Percentiles rank a stretch among this genome's conserved stretches.
phyloP scores from a whole-genome alignment of 2,329 filamentous ascomycete genomes.

The Sordariomycetes sp. region DNA sequence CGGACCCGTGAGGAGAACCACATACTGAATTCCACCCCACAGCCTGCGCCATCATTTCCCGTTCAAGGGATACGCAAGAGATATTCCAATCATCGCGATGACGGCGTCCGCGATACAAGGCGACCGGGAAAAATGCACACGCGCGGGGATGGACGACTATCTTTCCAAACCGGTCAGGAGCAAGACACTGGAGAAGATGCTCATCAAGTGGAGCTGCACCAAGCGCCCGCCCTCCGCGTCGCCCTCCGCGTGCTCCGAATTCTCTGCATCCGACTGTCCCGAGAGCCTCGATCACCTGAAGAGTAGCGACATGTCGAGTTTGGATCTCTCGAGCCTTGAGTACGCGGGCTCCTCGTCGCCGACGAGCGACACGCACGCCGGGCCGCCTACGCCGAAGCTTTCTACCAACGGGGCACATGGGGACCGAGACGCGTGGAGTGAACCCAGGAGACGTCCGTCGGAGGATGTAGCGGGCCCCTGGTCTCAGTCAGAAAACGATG shows the following conservation, averaged over 20 bases:
- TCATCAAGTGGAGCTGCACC: slow-evolving; percentile 50
- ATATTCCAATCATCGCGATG: slow-evolving; percentile 62
- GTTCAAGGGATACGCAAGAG: slow-evolving; percentile 43
- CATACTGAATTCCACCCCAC: not conserved
- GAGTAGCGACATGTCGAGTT: slow-evolving; percentile 24
- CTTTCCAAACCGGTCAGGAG: slow-evolving; percentile 62
- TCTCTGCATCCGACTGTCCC: slow-evolving; percentile 28
- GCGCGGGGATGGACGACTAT: slow-evolving; percentile 67
- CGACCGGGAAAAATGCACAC: slow-evolving; percentile 60
- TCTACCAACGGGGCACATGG: not conserved
- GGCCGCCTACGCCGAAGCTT: not conserved
- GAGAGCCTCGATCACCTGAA: slow-evolving; percentile 27
- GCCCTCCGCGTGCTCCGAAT: slow-evolving; percentile 9
- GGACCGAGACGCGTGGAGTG: not conserved
- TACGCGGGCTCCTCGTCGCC: not conserved
- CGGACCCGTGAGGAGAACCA: not conserved
- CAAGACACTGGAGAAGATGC: slow-evolving; percentile 54
- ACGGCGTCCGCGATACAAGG: slow-evolving; percentile 61
- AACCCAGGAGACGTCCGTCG: not conserved
- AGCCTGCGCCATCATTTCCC: slow-evolving; percentile 50
- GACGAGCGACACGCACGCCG: not conserved
- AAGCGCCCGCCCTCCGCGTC: slow-evolving; percentile 11
- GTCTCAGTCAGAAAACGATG: not conserved
- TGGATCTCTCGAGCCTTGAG: slow-evolving; percentile 7
- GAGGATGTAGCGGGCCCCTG: not conserved